Percentiles rank a stretch among this genome's conserved stretches.
Evolutionary conservation across 768 basidiomycete species (phyloP).

Genomic region (Phanerochaete carnosa): DNA sequence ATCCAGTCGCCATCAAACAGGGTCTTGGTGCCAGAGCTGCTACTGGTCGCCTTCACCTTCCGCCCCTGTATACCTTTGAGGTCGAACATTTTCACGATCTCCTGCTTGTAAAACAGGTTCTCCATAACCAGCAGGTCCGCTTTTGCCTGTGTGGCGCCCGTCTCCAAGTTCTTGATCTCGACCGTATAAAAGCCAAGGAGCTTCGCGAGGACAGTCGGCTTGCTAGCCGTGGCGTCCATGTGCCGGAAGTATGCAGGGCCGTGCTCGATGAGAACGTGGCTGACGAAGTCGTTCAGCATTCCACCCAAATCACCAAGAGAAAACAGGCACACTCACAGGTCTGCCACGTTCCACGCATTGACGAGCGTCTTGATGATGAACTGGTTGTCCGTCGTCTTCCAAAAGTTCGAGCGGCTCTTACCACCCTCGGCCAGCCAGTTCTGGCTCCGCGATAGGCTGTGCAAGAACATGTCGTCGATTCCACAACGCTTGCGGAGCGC

Average conservation of each 20-base stretch:
- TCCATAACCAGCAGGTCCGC: constrained; percentile 84
- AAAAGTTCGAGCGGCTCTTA: constrained; percentile 78
- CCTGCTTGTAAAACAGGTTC: constrained; percentile 73
- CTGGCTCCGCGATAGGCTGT: constrained; percentile 55
- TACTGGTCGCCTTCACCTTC: constrained; percentile 51
- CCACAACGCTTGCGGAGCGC: constrained; percentile 61
- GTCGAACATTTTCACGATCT: constrained; percentile 70
- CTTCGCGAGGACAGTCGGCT: constrained; percentile 71
- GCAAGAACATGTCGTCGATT: constrained; percentile 53
- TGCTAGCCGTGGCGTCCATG: constrained; percentile 65
- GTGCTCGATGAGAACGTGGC: constrained; percentile 75
- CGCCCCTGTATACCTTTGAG: constrained; percentile 81
- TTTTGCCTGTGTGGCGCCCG: constrained; percentile 58
- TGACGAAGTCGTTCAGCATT: constrained; percentile 20
- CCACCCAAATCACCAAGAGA: neutral
- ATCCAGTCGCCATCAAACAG: constrained; percentile 86
- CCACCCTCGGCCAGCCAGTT: constrained; percentile 79
- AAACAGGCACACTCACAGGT: constrained; percentile 50
- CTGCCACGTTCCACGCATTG: constrained; percentile 84
- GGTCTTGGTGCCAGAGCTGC: constrained; percentile 42
- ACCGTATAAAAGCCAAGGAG: constrained; percentile 80
- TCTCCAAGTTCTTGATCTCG: constrained; percentile 71
- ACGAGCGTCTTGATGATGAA: constrained; percentile 86
- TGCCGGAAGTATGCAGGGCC: constrained; percentile 79
- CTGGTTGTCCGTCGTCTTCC: constrained; percentile 75